Evolutionary conservation across 73 alveolate genomes (phyloP).

Genomic region (Paramecium sexaurelia): DNA sequence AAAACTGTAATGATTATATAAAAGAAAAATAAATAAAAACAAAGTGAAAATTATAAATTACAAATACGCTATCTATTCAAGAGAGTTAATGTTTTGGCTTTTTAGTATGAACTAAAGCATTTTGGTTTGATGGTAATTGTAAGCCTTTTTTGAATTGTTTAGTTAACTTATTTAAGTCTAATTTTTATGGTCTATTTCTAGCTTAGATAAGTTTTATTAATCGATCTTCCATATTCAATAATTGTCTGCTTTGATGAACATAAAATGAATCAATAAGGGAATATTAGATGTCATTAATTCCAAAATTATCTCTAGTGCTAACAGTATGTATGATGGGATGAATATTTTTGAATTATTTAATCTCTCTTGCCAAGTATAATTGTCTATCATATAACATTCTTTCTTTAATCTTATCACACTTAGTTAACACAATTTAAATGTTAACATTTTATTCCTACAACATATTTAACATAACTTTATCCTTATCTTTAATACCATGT

Average conservation of each 20-base stretch:
- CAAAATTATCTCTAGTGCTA: neutral
- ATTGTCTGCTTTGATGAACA: neutral
- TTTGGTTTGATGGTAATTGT: neutral
- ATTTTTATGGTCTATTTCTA: constrained; percentile 8
- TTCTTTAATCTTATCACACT: constrained; percentile 18
- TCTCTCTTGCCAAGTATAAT: neutral
- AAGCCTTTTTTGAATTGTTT: neutral
- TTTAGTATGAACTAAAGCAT: neutral
- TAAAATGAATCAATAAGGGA: constrained; percentile 14
- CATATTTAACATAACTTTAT: constrained; percentile 8
- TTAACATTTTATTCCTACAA: neutral
- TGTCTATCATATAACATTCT: constrained; percentile 24
- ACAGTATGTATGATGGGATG: constrained; percentile 30
- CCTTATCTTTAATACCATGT: constrained; percentile 48
- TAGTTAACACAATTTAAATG: constrained; percentile 37
- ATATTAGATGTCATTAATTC: neutral
- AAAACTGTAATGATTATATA: neutral
- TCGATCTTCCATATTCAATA: neutral
- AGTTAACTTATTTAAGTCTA: constrained; percentile 6
- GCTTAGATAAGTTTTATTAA: neutral
- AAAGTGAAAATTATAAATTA: neutral
- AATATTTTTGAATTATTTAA: constrained; percentile 32
- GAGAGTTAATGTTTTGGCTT: neutral
- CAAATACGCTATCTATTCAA: neutral
- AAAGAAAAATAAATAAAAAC: neutral